Percentiles rank a stretch among this genome's conserved stretches.
phyloP scores from a whole-genome alignment of 108 stramenopile species.

The Skeletonema marinoi region DNA sequence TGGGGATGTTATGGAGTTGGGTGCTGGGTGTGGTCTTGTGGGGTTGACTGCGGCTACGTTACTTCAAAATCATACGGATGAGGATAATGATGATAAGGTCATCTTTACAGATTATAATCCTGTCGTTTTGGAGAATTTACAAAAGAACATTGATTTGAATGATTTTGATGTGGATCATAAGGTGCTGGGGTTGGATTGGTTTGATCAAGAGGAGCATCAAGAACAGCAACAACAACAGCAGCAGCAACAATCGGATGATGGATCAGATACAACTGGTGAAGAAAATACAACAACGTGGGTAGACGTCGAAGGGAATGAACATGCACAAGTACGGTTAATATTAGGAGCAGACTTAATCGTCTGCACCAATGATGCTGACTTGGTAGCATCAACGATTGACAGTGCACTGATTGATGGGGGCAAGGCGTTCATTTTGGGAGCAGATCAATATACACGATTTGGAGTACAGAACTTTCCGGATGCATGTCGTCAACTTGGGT shows the following conservation, averaged over 20 bases:
- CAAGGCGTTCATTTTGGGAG: constrained; percentile 18
- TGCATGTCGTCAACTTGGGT: constrained; percentile 15
- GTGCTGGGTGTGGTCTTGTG: constrained; percentile 73
- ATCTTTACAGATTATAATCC: constrained; percentile 77
- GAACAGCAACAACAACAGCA: not conserved
- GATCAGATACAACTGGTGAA: not conserved
- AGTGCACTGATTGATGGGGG: constrained; percentile 32
- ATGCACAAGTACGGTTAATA: constrained; percentile 32
- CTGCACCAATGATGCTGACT: constrained; percentile 40
- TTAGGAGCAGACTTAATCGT: constrained; percentile 37
- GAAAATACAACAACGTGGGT: constrained; percentile 14
- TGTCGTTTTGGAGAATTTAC: constrained; percentile 62
- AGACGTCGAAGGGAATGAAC: constrained; percentile 17
- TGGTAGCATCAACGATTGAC: constrained; percentile 33
- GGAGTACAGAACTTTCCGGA: constrained; percentile 29
- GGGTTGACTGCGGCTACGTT: constrained; percentile 66
- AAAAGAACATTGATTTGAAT: constrained; percentile 68
- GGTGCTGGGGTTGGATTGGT: constrained; percentile 36
- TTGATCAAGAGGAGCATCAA: constrained; percentile 17
- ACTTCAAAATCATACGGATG: not conserved
- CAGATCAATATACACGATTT: constrained; percentile 10
- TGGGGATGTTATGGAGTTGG: constrained; percentile 65
- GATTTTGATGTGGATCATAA: constrained; percentile 29
- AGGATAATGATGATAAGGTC: constrained; percentile 18
- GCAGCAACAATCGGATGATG: not conserved